Evolutionary conservation across 805 yeast genomes (phyloP).

Genomic region (Zygosaccharomyces pseudorouxii): DNA sequence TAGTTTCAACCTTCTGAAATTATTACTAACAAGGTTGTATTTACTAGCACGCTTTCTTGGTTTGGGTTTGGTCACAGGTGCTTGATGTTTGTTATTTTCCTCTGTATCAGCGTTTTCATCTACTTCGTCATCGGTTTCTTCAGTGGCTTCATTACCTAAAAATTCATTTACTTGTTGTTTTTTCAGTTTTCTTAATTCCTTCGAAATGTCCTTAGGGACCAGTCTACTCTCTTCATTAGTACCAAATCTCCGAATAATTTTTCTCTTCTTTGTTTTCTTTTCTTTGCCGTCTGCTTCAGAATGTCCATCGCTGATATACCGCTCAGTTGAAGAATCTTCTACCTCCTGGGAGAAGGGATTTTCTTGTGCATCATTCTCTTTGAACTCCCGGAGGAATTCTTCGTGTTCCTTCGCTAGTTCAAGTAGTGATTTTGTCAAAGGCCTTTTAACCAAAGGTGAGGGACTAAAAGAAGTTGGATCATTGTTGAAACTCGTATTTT

Average conservation of each 20-base stretch:
- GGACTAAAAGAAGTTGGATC: conserved; percentile 21
- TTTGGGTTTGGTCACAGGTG: conserved; percentile 9
- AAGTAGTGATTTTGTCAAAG: conserved; percentile 21
- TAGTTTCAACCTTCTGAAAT: conserved; percentile 51
- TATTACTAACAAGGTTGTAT: conserved; percentile 39
- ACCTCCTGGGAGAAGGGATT: conserved; percentile 3
- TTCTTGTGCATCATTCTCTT: conserved; percentile 18
- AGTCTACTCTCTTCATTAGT: conserved; percentile 5
- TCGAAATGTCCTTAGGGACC: conserved; percentile 21
- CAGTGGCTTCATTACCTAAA: conserved; percentile 12
- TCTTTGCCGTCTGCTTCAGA: conserved; percentile 2
- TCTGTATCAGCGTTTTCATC: conserved; percentile 4
- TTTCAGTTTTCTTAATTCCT: conserved; percentile 25
- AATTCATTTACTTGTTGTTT: conserved; percentile 21
- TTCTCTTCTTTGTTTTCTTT: conserved; percentile 12
- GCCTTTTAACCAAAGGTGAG: conserved; percentile 31
- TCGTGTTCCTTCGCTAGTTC: conserved; percentile 34
- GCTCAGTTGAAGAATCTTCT: conserved; percentile 7
- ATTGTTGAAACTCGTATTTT: conserved; percentile 1
- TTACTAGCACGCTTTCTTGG: conserved; percentile 26
- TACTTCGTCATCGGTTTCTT: conserved; percentile 17
- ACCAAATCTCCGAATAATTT: conserved; percentile 13
- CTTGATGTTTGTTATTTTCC: conserved; percentile 2
- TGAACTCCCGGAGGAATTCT: conserved; percentile 25
- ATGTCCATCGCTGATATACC: conserved; percentile 5